A percentile compares a stretch with the other conserved stretches of the same genome.
Evolutionary conservation across 257 asterid species (phyloP).

Genomic region (Solanum corneliomulleri): DNA sequence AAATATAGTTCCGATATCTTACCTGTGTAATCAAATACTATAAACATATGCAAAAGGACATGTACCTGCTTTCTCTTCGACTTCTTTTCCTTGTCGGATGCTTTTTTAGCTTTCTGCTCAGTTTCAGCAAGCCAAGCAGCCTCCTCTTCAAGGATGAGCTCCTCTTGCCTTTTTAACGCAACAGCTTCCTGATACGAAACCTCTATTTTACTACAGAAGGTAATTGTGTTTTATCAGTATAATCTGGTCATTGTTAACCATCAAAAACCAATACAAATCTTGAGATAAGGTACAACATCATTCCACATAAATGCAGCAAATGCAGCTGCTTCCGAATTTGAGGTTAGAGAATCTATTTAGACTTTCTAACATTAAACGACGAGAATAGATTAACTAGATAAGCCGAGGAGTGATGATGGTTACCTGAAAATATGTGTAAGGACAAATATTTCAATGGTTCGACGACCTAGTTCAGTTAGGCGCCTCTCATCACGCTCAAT

Average conservation of each 20-base stretch:
- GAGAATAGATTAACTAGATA: background rate
- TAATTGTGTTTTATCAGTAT: background rate
- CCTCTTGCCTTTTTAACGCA: conserved; percentile 86
- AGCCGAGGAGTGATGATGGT: background rate
- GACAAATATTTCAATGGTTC: conserved; percentile 84
- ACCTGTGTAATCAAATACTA: background rate
- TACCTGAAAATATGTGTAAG: conserved; percentile 88
- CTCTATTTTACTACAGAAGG: conserved; percentile 63
- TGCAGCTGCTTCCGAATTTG: background rate
- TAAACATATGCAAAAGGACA: background rate
- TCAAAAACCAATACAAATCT: background rate
- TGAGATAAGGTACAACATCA: background rate
- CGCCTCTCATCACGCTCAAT: conserved; percentile 82
- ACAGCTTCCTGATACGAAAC: conserved; percentile 87
- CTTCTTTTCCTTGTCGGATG: conserved; percentile 64
- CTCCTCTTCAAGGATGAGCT: conserved; percentile 92
- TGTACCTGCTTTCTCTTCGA: conserved; percentile 54
- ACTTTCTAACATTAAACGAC: background rate
- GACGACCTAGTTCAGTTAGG: conserved; percentile 88
- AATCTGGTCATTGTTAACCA: background rate
- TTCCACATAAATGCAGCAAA: background rate
- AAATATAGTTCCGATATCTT: background rate
- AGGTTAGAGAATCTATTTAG: background rate
- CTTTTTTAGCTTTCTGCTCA: conserved; percentile 62
- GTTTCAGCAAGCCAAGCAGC: conserved; percentile 75